Evolutionary conservation across 2,329 filamentous ascomycete species (phyloP).

Genomic region (Mollisiaceae sp.): DNA sequence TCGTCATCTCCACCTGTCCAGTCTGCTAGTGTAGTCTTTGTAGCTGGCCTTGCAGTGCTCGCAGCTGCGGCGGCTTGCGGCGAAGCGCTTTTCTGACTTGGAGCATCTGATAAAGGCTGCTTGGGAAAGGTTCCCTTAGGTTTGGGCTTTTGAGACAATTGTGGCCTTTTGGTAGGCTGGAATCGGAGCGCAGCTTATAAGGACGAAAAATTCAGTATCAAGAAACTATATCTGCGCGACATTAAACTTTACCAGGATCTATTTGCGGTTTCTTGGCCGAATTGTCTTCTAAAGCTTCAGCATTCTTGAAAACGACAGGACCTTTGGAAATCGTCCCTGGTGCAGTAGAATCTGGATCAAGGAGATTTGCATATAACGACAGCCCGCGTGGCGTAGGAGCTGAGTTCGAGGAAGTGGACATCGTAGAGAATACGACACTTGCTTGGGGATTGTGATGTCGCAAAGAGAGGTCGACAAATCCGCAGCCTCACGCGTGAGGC

Average conservation of each 20-base stretch:
- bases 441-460: not conserved
- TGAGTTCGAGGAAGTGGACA: slow-evolving; percentile 38
- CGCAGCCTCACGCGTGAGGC: slow-evolving; percentile 34
- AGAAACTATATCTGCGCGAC: not conserved
- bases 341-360: slow-evolving; percentile 64
- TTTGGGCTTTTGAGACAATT: slow-evolving; percentile 65
- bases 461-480: slow-evolving; percentile 5
- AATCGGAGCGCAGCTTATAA: slow-evolving; percentile 72
- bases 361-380: slow-evolving; percentile 84
- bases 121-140: slow-evolving; percentile 66
- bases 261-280: slow-evolving; percentile 63
- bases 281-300: slow-evolving; percentile 49
- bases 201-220: slow-evolving; percentile 34
- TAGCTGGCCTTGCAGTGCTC: slow-evolving; percentile 47
- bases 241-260: slow-evolving; percentile 59
- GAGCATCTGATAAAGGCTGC: slow-evolving; percentile 41
- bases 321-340: slow-evolving; percentile 73
- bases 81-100: slow-evolving; percentile 36
- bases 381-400: slow-evolving; percentile 52
- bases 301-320: slow-evolving; percentile 70
- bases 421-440: slow-evolving; percentile 17
- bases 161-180: slow-evolving; percentile 82
- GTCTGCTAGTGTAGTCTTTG: slow-evolving; percentile 77
- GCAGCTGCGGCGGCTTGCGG: slow-evolving; percentile 40
- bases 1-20: slow-evolving; percentile 85